These are phyloP conservation scores for Stagonosporopsis tanaceti DNA, from an alignment of 2,329 filamentous ascomycete species.

Conservation along the genomic window DNA sequence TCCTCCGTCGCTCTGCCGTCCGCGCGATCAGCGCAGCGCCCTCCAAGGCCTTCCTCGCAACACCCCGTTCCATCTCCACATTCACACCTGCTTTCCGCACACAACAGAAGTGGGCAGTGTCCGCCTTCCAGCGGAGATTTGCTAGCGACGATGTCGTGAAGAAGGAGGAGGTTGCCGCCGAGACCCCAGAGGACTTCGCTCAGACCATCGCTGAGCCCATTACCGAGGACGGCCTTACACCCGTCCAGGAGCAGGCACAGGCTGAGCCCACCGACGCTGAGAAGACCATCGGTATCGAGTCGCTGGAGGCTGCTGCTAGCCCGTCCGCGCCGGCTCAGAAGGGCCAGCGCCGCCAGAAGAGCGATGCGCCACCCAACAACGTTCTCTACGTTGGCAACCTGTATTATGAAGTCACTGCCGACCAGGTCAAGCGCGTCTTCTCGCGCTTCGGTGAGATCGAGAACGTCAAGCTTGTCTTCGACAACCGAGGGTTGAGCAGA, in stretches of 20 bases:
- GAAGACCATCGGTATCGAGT: conserved; percentile 37
- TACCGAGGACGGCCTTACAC: conserved; percentile 44
- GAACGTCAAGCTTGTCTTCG: conserved; percentile 64
- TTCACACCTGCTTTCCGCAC: conserved; percentile 41
- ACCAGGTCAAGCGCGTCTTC: conserved; percentile 68
- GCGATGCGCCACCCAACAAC: conserved; percentile 31
- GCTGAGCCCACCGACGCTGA: conserved; percentile 36
- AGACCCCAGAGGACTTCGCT: conserved; percentile 41
- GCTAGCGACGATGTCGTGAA: conserved; percentile 57
- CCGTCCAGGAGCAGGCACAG: conserved; percentile 33
- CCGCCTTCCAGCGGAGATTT: conserved; percentile 57
- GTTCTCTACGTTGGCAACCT: conserved; percentile 74
- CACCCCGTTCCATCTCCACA: conserved; percentile 49
- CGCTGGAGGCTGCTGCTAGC: conserved; percentile 28
- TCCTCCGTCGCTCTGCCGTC: conserved; percentile 65
- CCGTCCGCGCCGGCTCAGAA: background rate
- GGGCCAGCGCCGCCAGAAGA: conserved; percentile 14
- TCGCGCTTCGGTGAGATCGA: conserved; percentile 64
- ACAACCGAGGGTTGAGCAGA: conserved; percentile 71
- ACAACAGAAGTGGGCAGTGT: conserved; percentile 50
- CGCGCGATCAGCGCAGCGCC: conserved; percentile 61
- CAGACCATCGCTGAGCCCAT: conserved; percentile 48
- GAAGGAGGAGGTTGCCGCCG: conserved; percentile 45
- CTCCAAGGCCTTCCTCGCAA: conserved; percentile 54
- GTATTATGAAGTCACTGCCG: conserved; percentile 71